A percentile compares a stretch with the other conserved stretches of the same genome.
Conservation (phyloP, 139 green algal species). For the Parachlorella kessleri region DNA sequence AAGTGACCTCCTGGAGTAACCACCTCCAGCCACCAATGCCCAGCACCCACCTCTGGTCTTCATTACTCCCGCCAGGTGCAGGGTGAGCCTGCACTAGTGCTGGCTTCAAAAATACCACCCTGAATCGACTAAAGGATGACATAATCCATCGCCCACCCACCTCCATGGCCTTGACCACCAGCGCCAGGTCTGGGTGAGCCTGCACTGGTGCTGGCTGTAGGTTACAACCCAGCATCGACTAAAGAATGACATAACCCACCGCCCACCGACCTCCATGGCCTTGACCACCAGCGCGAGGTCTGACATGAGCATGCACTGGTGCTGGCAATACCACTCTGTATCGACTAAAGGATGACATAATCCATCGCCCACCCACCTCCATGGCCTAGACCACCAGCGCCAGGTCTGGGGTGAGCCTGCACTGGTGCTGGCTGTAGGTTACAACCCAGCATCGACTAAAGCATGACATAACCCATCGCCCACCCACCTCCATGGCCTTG, state of each 20-base stretch:
- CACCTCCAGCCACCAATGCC: too few species aligned
- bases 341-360: background rate
- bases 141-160: background rate
- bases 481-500: constrained; percentile 50
- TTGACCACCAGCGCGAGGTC: constrained; percentile 80
- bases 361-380: background rate
- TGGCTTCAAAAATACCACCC: background rate
- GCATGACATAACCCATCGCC: too few species aligned
- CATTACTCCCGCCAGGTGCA: constrained; percentile 77
- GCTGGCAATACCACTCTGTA: background rate
- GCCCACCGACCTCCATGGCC: constrained; percentile 57
- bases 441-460: too few species aligned
- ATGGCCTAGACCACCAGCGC: background rate
- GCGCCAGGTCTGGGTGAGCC: too few species aligned
- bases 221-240: too few species aligned
- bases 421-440: too few species aligned
- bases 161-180: too few species aligned
- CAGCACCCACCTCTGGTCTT: too few species aligned
- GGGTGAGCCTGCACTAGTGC: constrained; percentile 81
- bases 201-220: too few species aligned
- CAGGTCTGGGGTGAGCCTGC: too few species aligned
- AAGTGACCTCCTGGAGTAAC: too few species aligned
- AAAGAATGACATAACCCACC: too few species aligned
- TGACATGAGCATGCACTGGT: constrained; percentile 81
- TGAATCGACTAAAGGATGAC: background rate